These are phyloP conservation scores for Noccaea bulbosa DNA, from an alignment of 345 rosid genomes.

Conservation along the genomic window DNA sequence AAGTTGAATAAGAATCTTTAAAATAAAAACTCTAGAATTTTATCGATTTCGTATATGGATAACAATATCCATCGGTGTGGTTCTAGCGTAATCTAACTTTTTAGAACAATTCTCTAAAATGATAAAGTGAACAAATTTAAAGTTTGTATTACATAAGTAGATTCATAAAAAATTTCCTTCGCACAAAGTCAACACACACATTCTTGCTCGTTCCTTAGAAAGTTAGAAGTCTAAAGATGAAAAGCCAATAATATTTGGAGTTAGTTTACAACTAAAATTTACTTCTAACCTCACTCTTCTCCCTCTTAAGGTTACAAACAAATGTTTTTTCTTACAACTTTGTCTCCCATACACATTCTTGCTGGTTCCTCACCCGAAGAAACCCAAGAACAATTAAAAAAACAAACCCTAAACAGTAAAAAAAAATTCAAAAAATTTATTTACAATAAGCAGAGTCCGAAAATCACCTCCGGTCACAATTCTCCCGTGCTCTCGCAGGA, in stretches of 20 bases:
- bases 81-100: too few species aligned
- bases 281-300: conserved; percentile 39
- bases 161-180: too few species aligned
- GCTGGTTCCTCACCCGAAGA: conserved; percentile 10
- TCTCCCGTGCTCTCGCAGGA: conserved; percentile 87
- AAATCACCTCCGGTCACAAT: conserved; percentile 38
- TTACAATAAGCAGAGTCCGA: conserved; percentile 14
- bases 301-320: conserved; percentile 37
- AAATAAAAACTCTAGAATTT: too few species aligned
- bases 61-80: too few species aligned
- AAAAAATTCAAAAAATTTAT: conserved; percentile 18
- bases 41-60: too few species aligned
- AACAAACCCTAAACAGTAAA: conserved; percentile 26
- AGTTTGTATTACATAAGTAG: too few species aligned
- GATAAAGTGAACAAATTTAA: too few species aligned
- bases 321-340: conserved; percentile 37
- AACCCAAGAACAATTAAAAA: conserved; percentile 4
- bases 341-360: conserved; percentile 29
- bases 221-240: too few species aligned
- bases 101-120: too few species aligned
- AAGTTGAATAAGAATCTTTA: too few species aligned
- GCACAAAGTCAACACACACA: too few species aligned
- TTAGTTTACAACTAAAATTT: conserved; percentile 31
- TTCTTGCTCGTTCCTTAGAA: too few species aligned
- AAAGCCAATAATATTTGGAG: background rate